These are phyloP conservation scores for Amesomyces nigricolor DNA, from an alignment of 2,329 filamentous ascomycete genomes.

Conservation along the genomic window DNA sequence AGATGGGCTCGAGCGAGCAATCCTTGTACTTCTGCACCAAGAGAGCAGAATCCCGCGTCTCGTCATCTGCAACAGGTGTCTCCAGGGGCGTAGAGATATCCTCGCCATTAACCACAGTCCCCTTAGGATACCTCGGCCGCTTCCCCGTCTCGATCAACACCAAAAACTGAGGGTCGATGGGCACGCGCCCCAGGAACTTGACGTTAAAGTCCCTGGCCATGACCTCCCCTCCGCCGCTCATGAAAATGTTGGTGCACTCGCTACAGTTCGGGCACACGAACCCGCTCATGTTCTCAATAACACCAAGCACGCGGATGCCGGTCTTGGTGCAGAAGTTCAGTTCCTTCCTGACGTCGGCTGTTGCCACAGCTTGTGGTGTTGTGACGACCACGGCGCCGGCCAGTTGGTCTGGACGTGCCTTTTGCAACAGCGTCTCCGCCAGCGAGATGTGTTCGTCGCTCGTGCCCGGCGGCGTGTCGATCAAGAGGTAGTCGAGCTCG, in stretches of 20 bases:
- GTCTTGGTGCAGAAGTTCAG: slow-evolving; percentile 90
- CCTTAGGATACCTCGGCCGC: slow-evolving; percentile 61
- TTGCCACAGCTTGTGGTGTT: slow-evolving; percentile 89
- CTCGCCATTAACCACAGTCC: slow-evolving; percentile 56
- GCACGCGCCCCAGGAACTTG: slow-evolving; percentile 77
- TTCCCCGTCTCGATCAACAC: slow-evolving; percentile 72
- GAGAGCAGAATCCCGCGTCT: slow-evolving; percentile 36
- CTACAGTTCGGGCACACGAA: slow-evolving; percentile 76
- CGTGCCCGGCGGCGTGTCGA: slow-evolving; percentile 94
- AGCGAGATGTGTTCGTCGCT: slow-evolving; percentile 96
- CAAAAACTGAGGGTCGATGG: slow-evolving; percentile 90
- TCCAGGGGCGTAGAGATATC: slow-evolving; percentile 41
- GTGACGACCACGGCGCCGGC: slow-evolving; percentile 91
- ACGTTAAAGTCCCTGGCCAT: slow-evolving; percentile 87
- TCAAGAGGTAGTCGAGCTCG: slow-evolving; percentile 81
- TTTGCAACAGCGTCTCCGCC: slow-evolving; percentile 72
- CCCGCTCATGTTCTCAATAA: slow-evolving; percentile 95
- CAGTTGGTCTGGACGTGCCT: slow-evolving; percentile 60
- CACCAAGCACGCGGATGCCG: slow-evolving; percentile 71
- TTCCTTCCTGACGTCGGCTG: slow-evolving; percentile 90
- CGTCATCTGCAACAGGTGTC: slow-evolving; percentile 27
- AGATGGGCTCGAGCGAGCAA: slow-evolving; percentile 66
- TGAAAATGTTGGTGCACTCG: slow-evolving; percentile 92
- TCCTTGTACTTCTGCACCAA: slow-evolving; percentile 67
- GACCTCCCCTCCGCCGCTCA: slow-evolving; percentile 77